These are phyloP conservation scores for Austroboletus olivaceoglutinosus DNA, from an alignment of 1,284 basidiomycete species.

Conservation along the genomic window DNA sequence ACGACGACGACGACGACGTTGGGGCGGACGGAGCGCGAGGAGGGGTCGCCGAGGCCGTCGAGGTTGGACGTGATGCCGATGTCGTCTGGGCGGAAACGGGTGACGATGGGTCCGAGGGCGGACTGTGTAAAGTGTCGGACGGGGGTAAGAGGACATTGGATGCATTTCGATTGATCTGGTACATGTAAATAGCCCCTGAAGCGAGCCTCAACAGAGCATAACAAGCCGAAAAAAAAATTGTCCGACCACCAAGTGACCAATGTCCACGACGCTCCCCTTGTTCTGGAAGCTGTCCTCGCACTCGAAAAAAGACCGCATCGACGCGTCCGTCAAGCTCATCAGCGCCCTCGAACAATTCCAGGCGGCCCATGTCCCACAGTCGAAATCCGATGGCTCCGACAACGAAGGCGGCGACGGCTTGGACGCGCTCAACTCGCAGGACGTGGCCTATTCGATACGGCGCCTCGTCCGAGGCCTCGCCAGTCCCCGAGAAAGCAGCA, in stretches of 20 bases:
- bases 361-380: slow-evolving; percentile 51
- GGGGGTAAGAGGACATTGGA: slow-evolving; percentile 68
- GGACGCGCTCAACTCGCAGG: slow-evolving; percentile 73
- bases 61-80: slow-evolving; percentile 19
- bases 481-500: slow-evolving; percentile 88
- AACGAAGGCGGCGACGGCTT: slow-evolving; percentile 52
- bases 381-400: slow-evolving; percentile 43
- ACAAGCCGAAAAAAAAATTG: slow-evolving; percentile 11
- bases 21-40: slow-evolving; percentile 13
- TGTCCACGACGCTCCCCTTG: slow-evolving; percentile 84
- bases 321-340: slow-evolving; percentile 85
- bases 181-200: slow-evolving; percentile 14
- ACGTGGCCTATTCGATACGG: slow-evolving; percentile 87
- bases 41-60: slow-evolving; percentile 20
- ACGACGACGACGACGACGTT: slow-evolving; percentile 2
- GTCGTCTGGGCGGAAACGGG: slow-evolving; percentile 40
- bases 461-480: slow-evolving; percentile 84
- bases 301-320: slow-evolving; percentile 75
- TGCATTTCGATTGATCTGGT: slow-evolving; percentile 54
- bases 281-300: slow-evolving; percentile 94
- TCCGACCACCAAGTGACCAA: slow-evolving; percentile 31
- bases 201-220: slow-evolving; percentile 20
- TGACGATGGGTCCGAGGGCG: slow-evolving; percentile 70
- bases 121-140: slow-evolving; percentile 70
- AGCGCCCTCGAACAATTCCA: slow-evolving; percentile 82